Conservation (phyloP, 2,329 filamentous ascomycete genomes). For the Clonostachys sp. region DNA sequence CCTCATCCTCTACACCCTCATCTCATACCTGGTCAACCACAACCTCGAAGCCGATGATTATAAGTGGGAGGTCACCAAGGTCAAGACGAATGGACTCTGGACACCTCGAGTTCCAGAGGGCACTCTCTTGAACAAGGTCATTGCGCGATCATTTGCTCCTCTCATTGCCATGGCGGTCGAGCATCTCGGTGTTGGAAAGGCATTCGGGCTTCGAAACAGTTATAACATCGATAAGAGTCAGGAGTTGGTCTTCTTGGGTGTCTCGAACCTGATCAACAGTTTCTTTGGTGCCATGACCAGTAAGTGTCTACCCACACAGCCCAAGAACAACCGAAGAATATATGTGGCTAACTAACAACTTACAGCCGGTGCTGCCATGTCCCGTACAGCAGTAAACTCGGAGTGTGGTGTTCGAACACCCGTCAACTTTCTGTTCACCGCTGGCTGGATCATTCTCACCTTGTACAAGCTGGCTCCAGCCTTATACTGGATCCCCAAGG, state of each 20-base stretch:
- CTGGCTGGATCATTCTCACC: constrained; percentile 55
- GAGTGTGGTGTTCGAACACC: constrained; percentile 59
- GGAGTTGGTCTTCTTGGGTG: constrained; percentile 59
- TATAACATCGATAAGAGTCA: constrained; percentile 62
- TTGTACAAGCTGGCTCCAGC: constrained; percentile 57
- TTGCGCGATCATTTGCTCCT: constrained; percentile 50
- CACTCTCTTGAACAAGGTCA: constrained; percentile 46
- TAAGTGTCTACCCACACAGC: neutral
- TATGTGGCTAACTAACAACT: neutral
- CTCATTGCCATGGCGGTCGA: constrained; percentile 59
- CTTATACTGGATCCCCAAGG: constrained; percentile 65
- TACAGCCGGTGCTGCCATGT: constrained; percentile 57
- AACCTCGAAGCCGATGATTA: constrained; percentile 32
- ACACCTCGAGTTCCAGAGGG: constrained; percentile 40
- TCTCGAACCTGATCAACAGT: constrained; percentile 59
- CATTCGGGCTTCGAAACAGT: constrained; percentile 56
- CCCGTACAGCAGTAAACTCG: constrained; percentile 63
- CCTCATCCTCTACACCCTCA: constrained; percentile 56
- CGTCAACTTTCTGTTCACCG: constrained; percentile 54
- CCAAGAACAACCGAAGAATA: neutral
- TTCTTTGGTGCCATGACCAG: constrained; percentile 60
- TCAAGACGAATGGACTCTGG: constrained; percentile 49
- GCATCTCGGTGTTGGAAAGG: constrained; percentile 60
- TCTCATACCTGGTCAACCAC: constrained; percentile 60
- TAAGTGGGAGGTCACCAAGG: constrained; percentile 54